phyloP scores from a whole-genome alignment of 2,329 filamentous ascomycete species.

The Metarhizium rileyi region DNA sequence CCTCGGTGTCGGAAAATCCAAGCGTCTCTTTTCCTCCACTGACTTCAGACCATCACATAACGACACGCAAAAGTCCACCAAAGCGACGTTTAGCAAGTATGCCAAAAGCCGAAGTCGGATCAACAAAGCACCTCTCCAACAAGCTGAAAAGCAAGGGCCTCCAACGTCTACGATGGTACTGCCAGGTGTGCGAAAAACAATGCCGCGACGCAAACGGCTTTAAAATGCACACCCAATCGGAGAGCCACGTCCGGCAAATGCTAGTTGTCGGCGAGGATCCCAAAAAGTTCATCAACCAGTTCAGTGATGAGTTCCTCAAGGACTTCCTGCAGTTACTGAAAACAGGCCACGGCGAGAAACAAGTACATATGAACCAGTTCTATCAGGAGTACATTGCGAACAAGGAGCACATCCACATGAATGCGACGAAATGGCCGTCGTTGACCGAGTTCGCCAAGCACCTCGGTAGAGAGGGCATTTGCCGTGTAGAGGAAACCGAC shows the following conservation, averaged over 20 bases:
- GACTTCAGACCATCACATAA: background rate
- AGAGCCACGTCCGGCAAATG: constrained; percentile 84
- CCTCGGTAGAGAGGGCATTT: constrained; percentile 77
- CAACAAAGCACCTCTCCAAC: constrained; percentile 83
- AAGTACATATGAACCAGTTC: constrained; percentile 81
- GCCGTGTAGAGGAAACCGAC: constrained; percentile 77
- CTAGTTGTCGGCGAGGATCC: constrained; percentile 79
- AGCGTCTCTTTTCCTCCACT: background rate
- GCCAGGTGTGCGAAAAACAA: constrained; percentile 61
- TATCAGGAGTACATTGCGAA: constrained; percentile 90
- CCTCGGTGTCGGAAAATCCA: background rate
- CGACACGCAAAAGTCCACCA: background rate
- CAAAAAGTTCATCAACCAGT: constrained; percentile 74
- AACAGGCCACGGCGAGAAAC: constrained; percentile 85
- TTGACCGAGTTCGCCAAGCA: constrained; percentile 86
- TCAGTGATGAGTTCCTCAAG: constrained; percentile 67
- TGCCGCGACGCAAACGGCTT: constrained; percentile 79
- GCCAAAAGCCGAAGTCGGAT: constrained; percentile 86
- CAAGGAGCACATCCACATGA: constrained; percentile 79
- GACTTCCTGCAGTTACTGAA: constrained; percentile 71
- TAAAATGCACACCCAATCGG: constrained; percentile 77
- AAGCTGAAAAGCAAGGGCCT: constrained; percentile 75
- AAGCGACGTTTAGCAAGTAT: constrained; percentile 39
- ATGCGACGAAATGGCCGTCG: constrained; percentile 79
- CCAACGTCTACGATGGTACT: constrained; percentile 85